These are phyloP conservation scores for Ploettnerulaceae sp. DNA, from an alignment of 2,329 filamentous ascomycete genomes.

Conservation along the genomic window DNA sequence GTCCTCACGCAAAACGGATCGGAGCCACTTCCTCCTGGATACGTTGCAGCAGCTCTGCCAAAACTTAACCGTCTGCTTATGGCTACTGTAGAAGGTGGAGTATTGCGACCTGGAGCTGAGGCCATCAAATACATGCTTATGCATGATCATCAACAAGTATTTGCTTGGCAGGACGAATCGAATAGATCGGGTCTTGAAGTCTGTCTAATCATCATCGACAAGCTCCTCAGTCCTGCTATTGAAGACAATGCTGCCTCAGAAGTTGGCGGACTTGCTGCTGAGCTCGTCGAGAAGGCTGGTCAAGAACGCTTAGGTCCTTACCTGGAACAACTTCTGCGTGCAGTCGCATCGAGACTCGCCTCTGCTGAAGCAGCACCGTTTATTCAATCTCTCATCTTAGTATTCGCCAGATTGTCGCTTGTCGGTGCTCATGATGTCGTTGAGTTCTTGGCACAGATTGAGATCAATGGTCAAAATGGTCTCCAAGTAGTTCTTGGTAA, in stretches of 20 bases:
- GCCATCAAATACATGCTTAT: conserved; percentile 84
- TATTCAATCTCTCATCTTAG: conserved; percentile 91
- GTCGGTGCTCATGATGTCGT: conserved; percentile 84
- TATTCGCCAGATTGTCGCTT: conserved; percentile 87
- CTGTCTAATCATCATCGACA: conserved; percentile 86
- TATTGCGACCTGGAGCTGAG: conserved; percentile 80
- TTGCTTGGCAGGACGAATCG: conserved; percentile 76
- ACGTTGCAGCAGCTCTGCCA: conserved; percentile 79
- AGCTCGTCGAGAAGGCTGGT: conserved; percentile 92
- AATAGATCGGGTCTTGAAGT: conserved; percentile 83
- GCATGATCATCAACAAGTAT: conserved; percentile 85
- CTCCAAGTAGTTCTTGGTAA: conserved; percentile 85
- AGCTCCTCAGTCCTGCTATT: conserved; percentile 75
- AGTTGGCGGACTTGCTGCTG: conserved; percentile 88
- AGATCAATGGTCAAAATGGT: conserved; percentile 76
- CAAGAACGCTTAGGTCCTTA: conserved; percentile 87
- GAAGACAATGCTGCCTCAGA: conserved; percentile 94
- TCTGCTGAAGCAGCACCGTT: conserved; percentile 81
- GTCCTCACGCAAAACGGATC: conserved; percentile 78
- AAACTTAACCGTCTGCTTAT: conserved; percentile 81
- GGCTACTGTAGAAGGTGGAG: conserved; percentile 77
- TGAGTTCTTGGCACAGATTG: conserved; percentile 80
- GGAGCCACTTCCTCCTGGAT: conserved; percentile 79
- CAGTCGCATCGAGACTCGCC: conserved; percentile 79
- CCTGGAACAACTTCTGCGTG: conserved; percentile 79